A percentile compares a stretch with the other conserved stretches of the same genome.
phyloP scores from a whole-genome alignment of 805 yeast genomes.

The Ogataea degrootiae region DNA sequence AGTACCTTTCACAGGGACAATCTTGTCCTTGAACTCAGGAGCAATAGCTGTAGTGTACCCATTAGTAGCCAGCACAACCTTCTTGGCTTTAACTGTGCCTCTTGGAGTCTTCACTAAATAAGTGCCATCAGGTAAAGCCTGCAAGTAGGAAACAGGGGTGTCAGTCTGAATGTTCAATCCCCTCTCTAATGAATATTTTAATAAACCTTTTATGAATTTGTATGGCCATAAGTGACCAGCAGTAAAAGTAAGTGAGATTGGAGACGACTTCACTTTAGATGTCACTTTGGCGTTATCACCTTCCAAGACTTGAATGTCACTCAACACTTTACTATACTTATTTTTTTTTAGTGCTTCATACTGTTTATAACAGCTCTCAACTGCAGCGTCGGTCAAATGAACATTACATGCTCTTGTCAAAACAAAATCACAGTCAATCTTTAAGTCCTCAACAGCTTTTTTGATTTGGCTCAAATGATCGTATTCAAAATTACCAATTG shows the following conservation, averaged over 20 bases:
- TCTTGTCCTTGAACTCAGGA: conserved; percentile 22
- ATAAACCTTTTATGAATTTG: conserved; percentile 32
- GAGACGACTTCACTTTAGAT: conserved; percentile 24
- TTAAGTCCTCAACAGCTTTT: conserved; percentile 28
- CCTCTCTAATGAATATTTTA: conserved; percentile 26
- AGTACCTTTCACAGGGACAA: conserved; percentile 33
- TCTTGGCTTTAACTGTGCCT: conserved; percentile 23
- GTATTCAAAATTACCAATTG: conserved; percentile 34
- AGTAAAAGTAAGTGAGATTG: conserved; percentile 31
- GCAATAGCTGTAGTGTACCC: conserved; percentile 24
- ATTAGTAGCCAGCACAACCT: conserved; percentile 34
- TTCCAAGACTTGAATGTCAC: conserved; percentile 25
- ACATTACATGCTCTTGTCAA: conserved; percentile 27
- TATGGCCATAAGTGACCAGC: conserved; percentile 42
- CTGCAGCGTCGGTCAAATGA: conserved; percentile 17
- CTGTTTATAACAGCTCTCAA: conserved; percentile 7
- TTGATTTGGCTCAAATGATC: conserved; percentile 31
- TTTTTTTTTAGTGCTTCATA: conserved; percentile 16
- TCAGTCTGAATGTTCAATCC: conserved; percentile 38
- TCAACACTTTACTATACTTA: conserved; percentile 22
- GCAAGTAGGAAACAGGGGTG: conserved; percentile 31
- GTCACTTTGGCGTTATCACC: conserved; percentile 27
- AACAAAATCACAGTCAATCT: conserved; percentile 31
- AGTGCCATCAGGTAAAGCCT: conserved; percentile 20
- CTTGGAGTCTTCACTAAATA: conserved; percentile 27